Base-by-base conservation (phyloP, 352 stramenopile genomes). In the Pythium dissotocum region DNA sequence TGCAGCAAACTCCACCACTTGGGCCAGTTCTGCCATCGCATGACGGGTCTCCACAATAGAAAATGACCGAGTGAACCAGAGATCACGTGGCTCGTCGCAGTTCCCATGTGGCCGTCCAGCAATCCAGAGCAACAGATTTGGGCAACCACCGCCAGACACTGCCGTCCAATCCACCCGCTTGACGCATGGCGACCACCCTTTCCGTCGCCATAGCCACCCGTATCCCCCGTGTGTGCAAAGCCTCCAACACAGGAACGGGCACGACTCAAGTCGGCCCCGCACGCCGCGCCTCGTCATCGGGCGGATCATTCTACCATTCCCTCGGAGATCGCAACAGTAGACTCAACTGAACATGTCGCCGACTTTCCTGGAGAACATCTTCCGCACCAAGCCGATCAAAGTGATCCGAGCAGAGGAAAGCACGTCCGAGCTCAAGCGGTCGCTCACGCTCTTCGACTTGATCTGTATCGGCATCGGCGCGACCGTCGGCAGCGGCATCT, bases 401-500 rank as follows among this genome's bases (percentile, higher is more conserved):
- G 83, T 93, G 42, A 90, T 93, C 71, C 67, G 85, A 44, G 83
- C 82, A 44, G 86, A 94, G 65, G 85, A 94, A 63, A 77, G 75
- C 30, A 76, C 75, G n/a, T 70, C 83, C n/a, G 82, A 91, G 38
- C 68, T 94, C 2, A 73, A 73, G 21, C 80, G 85, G 18, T 78
- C 79, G 64, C 69, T 98, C 6, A 75, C 72, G 24, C 77, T 98
- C 30, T 93, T 93, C 65, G 94, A 98, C 70, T 66, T 98, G 28
- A 58, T 98, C 16, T 91, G 77, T 44, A 88, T 98, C 64, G 94
- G 94, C 10, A 83, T 98, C 16, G 91, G 92, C 5, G 92, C 80
- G 24, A 98, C 94, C 0, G 81, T 98, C 16, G 94, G 94, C 9
- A 90, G 71, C 24, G 94, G 94, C 13, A 80, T 98, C 28, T 98